Evolutionary conservation across 1,139 yeast genomes (phyloP).

Genomic region (Meyerozyma carpophila): DNA sequence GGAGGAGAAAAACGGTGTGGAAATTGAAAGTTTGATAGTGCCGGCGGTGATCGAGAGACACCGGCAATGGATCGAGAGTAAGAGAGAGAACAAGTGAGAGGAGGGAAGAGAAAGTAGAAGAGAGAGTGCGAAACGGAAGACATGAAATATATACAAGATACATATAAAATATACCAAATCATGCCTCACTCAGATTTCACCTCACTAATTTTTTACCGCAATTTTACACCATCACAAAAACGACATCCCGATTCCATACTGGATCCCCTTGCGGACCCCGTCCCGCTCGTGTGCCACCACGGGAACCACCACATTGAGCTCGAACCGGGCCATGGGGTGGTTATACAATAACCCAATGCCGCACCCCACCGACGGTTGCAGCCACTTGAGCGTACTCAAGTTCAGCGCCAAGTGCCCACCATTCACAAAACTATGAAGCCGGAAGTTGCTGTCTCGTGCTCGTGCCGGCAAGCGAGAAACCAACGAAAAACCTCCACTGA

Average conservation of each 20-base stretch:
- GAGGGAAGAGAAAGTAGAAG: too few relatives aligned
- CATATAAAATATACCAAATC: not conserved
- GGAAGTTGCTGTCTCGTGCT: constrained; percentile 54
- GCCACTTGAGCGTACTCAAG: constrained; percentile 12
- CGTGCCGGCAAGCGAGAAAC: constrained; percentile 62
- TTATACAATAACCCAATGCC: constrained; percentile 79
- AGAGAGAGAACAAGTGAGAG: too few relatives aligned
- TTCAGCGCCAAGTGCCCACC: constrained; percentile 56
- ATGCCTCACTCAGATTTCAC: not conserved
- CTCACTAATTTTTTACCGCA: too few relatives aligned
- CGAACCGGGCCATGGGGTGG: constrained; percentile 89
- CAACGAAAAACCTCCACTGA: constrained; percentile 66
- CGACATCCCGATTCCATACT: constrained; percentile 87
- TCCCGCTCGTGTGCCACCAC: constrained; percentile 62
- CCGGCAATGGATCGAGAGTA: constrained; percentile 47
- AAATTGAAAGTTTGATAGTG: constrained; percentile 71
- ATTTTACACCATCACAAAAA: too few relatives aligned
- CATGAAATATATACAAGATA: not conserved
- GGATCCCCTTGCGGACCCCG: constrained; percentile 74
- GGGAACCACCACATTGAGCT: constrained; percentile 81
- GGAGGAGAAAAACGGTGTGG: constrained; percentile 29
- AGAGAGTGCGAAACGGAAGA: too few relatives aligned
- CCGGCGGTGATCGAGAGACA: constrained; percentile 70
- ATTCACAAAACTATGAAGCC: constrained; percentile 66
- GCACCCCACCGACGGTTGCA: constrained; percentile 44